These are phyloP conservation scores for Epichloe glyceriae DNA, from an alignment of 2,329 filamentous ascomycete species.

Conservation along the genomic window DNA sequence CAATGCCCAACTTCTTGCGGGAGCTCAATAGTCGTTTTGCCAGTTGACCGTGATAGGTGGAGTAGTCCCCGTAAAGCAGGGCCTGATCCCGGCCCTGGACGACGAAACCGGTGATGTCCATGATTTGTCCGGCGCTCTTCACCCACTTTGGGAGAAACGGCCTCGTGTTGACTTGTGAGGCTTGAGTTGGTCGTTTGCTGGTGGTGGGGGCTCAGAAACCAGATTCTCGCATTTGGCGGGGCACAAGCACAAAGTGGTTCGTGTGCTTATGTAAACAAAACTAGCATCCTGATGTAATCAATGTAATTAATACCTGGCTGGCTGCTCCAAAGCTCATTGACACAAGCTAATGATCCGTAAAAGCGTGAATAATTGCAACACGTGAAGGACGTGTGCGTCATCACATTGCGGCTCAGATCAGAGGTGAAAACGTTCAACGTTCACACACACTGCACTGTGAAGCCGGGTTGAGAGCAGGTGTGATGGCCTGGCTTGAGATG, in stretches of 20 bases:
- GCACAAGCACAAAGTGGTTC: background rate
- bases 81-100: slow-evolving; percentile 69
- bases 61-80: slow-evolving; percentile 79
- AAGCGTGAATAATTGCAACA: too few species aligned
- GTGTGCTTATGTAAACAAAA: background rate
- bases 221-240: background rate
- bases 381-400: too few species aligned
- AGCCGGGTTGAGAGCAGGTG: too few species aligned
- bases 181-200: background rate
- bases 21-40: slow-evolving; percentile 70
- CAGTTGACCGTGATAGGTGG: slow-evolving; percentile 68
- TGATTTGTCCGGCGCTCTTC: slow-evolving; percentile 22
- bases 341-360: too few species aligned
- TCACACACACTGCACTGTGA: too few species aligned
- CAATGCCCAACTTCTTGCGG: slow-evolving; percentile 72
- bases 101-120: slow-evolving; percentile 86
- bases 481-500: too few species aligned
- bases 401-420: too few species aligned
- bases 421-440: too few species aligned
- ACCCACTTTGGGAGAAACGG: background rate
- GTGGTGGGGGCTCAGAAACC: background rate
- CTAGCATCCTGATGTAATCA: background rate
- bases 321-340: too few species aligned
- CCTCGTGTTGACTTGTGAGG: background rate
- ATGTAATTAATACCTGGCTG: too few species aligned